A percentile compares a stretch with the other conserved stretches of the same genome.
Conservation (phyloP, 2,329 filamentous ascomycete genomes). For the Tetracladium maxilliforme region DNA sequence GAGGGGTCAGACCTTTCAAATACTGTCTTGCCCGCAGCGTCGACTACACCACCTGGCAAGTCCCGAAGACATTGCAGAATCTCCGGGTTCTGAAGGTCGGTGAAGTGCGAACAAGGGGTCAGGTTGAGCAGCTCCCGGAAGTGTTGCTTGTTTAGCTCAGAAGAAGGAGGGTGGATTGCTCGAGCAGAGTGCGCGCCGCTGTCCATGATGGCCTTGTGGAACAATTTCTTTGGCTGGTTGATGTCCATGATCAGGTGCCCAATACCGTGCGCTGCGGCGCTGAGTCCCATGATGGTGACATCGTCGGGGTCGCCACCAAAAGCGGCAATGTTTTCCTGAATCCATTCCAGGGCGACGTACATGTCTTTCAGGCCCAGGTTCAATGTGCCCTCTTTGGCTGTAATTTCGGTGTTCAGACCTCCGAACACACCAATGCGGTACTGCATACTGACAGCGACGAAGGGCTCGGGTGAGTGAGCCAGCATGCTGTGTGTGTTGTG, state of each 20-base stretch:
- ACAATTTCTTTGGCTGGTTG: too few species aligned
- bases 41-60: constrained; percentile 21
- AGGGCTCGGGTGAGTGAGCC: constrained; percentile 29
- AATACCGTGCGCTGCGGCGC: constrained; percentile 26
- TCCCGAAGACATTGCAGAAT: too few species aligned
- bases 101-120: too few species aligned
- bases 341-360: constrained; percentile 40
- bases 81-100: too few species aligned
- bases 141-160: constrained; percentile 15
- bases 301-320: constrained; percentile 26
- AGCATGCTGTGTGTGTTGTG: constrained; percentile 39
- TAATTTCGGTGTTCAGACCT: constrained; percentile 42
- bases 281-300: constrained; percentile 29
- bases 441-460: constrained; percentile 41
- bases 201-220: constrained; percentile 36
- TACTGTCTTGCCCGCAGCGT: constrained; percentile 24
- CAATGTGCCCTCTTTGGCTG: constrained; percentile 33
- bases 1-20: constrained; percentile 25
- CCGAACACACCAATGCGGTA: constrained; percentile 53
- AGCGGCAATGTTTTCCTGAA: constrained; percentile 35
- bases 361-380: constrained; percentile 53
- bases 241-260: constrained; percentile 34
- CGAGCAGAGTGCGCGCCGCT: constrained; percentile 24
- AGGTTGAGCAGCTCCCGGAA: constrained; percentile 16
- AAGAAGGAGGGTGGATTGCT: constrained; percentile 16